Base-by-base conservation (phyloP, 176 grass and related monocot genomes). In the Coix lacrymajobi region DNA sequence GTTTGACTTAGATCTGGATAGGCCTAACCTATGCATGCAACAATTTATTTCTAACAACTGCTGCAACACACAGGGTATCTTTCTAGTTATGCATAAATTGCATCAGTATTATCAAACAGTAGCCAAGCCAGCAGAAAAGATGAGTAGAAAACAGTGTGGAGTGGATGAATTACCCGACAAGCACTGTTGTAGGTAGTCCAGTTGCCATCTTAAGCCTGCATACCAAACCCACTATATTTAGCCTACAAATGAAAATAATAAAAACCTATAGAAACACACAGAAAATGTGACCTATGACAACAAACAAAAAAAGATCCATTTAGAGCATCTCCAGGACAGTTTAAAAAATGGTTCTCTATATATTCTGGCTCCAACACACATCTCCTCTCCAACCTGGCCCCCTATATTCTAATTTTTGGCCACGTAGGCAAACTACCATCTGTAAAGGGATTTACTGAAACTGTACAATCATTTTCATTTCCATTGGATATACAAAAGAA, bases 181-280 rank as follows among this genome's bases (percentile, higher is more conserved):
- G 73, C 93, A 98, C 73, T 93, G 96, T 75, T 98, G 91, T 57
- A 98, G 65, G 64, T 92, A 95, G 84, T 98, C 96, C 75, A 95
- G 77, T 78, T 98, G 96, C 87, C 87, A 93, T 60, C 92, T 95
- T 89, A 98, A 92, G 22, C 96, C 96, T 98, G 73, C 66, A 89
- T 51, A 67, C 44, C 48, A 77, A 71, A 87, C n/a, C 19, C n/a
- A 14, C 72, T 75, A 81, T 77, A 82, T 82, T 44, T 37, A 73
- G 20, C 10, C 34, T 45, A 81, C 26, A 75, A 82, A 80, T 17
- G 0, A 81, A 76, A 71, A 45, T 1, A 40, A 69, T 38, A 75
- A 78, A 78, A 77, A 29, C 10, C 28, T 30, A 63, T 7, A 63
- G 61, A 63, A 80, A 56, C 40, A 54, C 26, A 28, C 12, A 79